phyloP scores from a whole-genome alignment of 768 basidiomycete species.

The Epithele typhae region DNA sequence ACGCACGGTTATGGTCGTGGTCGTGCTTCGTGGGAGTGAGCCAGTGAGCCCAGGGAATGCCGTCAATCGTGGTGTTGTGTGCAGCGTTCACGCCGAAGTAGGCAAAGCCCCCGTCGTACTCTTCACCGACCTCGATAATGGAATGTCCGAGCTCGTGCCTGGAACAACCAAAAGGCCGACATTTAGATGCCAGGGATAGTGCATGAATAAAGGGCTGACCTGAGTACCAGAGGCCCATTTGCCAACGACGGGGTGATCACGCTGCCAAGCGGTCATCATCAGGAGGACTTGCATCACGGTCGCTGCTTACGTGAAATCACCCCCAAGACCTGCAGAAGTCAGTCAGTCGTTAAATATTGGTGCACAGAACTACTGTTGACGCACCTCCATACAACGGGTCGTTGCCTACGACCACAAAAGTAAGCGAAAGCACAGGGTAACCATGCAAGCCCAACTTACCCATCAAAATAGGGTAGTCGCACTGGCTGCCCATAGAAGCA shows the following conservation, averaged over 20 bases:
- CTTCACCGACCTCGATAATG: conserved; percentile 74
- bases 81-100: conserved; percentile 71
- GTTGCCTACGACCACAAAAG: conserved; percentile 51
- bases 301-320: conserved; percentile 64
- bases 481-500: conserved; percentile 53
- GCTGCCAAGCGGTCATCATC: conserved; percentile 30
- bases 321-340: conserved; percentile 56
- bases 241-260: conserved; percentile 71
- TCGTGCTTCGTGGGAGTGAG: conserved; percentile 31
- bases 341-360: no score
- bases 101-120: conserved; percentile 74
- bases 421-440: no score
- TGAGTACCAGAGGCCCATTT: conserved; percentile 71
- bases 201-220: conserved; percentile 24
- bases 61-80: conserved; percentile 30
- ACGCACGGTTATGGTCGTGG: neutral
- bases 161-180: neutral
- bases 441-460: no score
- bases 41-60: conserved; percentile 72
- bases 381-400: conserved; percentile 76
- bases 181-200: neutral
- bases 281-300: neutral
- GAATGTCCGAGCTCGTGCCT: conserved; percentile 77
- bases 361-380: conserved; percentile 18
- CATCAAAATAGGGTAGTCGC: conserved; percentile 72